phyloP scores from a whole-genome alignment of 2,329 filamentous ascomycete genomes.

The Aschersonia sp. region DNA sequence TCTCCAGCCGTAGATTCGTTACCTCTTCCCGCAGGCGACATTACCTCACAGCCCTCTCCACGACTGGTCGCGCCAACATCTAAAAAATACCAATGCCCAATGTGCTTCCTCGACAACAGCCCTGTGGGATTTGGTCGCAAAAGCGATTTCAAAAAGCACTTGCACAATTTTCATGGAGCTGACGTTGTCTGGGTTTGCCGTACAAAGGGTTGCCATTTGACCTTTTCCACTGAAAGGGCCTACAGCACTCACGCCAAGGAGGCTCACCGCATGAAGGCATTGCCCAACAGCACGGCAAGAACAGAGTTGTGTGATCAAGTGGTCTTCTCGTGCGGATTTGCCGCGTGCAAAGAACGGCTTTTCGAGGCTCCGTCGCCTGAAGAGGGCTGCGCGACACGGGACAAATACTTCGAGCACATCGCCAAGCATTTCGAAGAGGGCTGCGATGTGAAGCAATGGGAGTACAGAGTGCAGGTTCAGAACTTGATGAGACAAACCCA shows the following conservation, averaged over 20 bases:
- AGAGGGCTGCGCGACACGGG: constrained; percentile 20
- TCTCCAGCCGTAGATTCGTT: constrained; percentile 22
- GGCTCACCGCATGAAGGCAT: constrained; percentile 24
- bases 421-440: constrained; percentile 31
- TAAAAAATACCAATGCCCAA: constrained; percentile 29
- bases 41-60: constrained; percentile 21
- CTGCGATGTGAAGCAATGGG: constrained; percentile 26
- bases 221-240: constrained; percentile 29
- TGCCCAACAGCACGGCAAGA: constrained; percentile 24
- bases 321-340: constrained; percentile 29
- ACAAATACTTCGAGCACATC: constrained; percentile 32
- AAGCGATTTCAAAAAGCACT: constrained; percentile 33
- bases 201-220: constrained; percentile 24
- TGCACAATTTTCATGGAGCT: constrained; percentile 31
- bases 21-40: constrained; percentile 16
- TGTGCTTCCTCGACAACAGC: constrained; percentile 30
- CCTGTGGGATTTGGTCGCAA: constrained; percentile 30
- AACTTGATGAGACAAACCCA: constrained; percentile 28
- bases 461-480: constrained; percentile 27
- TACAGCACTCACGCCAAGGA: constrained; percentile 29
- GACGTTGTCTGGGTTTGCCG: constrained; percentile 28
- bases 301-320: constrained; percentile 27
- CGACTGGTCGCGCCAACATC: constrained; percentile 21
- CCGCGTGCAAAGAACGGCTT: constrained; percentile 25
- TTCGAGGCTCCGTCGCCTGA: constrained; percentile 23